A percentile compares a stretch with the other conserved stretches of the same genome.
Conservation (phyloP, 106 monocot genomes). For the Narthecium ossifragum region DNA sequence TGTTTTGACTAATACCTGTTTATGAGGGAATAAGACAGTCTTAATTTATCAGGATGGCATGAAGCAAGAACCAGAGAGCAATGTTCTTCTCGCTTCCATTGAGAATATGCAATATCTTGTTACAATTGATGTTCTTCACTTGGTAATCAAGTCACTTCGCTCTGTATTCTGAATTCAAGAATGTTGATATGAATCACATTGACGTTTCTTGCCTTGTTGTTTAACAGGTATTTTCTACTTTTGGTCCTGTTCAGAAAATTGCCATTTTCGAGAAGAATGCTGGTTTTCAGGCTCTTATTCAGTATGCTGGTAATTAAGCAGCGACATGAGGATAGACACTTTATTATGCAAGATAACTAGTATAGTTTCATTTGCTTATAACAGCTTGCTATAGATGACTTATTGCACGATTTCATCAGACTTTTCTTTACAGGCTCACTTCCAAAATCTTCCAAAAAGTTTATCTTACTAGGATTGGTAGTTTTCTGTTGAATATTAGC, state of each 20-base stretch:
- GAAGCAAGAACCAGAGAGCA: slow-evolving; percentile 62
- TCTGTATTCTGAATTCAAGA: neutral
- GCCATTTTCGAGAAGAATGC: slow-evolving; percentile 89
- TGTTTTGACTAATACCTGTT: no score
- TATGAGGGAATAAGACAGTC: no score
- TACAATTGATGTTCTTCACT: slow-evolving; percentile 69
- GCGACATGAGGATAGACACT: no score
- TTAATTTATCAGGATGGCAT: slow-evolving; percentile 65
- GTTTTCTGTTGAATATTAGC: no score
- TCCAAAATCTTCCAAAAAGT: no score
- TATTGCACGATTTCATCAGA: no score
- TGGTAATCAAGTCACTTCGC: slow-evolving; percentile 13
- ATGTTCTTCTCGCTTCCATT: slow-evolving; percentile 68
- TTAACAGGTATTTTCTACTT: slow-evolving; percentile 71
- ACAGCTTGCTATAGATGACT: no score
- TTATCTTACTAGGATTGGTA: no score
- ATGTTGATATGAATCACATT: neutral
- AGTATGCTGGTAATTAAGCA: slow-evolving; percentile 45
- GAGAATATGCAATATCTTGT: slow-evolving; percentile 77
- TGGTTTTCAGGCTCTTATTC: slow-evolving; percentile 67
- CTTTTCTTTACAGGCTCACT: no score
- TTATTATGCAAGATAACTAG: no score
- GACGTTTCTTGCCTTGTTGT: neutral
- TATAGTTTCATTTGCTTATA: no score
- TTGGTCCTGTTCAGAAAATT: slow-evolving; percentile 73